These are phyloP conservation scores for Cryptococcus hybrid DNA, from an alignment of 1,284 basidiomycete species.

Conservation along the genomic window DNA sequence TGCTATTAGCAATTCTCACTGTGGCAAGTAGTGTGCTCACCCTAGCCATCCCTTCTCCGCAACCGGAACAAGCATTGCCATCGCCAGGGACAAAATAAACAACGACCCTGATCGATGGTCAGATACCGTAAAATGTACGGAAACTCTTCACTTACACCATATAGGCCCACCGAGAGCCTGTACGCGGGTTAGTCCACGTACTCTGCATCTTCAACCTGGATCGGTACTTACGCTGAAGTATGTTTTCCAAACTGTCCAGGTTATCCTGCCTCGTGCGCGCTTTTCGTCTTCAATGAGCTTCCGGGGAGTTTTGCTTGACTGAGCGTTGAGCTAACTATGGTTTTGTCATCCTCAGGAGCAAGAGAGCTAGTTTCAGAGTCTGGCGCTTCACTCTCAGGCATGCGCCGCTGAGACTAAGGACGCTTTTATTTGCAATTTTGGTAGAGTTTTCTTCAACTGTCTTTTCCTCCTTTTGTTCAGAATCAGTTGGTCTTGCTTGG, in stretches of 20 bases:
- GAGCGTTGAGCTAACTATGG: slow-evolving; percentile 26
- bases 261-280: slow-evolving; percentile 76
- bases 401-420: slow-evolving; percentile 30
- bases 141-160: slow-evolving; percentile 63
- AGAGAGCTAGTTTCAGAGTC: slow-evolving; percentile 44
- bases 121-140: slow-evolving; percentile 54
- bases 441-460: slow-evolving; percentile 36
- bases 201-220: not conserved
- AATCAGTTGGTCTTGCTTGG: slow-evolving; percentile 49
- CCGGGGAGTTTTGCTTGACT: slow-evolving; percentile 56
- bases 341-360: slow-evolving; percentile 36
- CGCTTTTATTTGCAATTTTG: slow-evolving; percentile 41
- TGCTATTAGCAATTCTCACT: not conserved
- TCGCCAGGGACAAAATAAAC: slow-evolving; percentile 60
- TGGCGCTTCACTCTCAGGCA: slow-evolving; percentile 22
- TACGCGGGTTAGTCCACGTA: not conserved
- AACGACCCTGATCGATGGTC: slow-evolving; percentile 53
- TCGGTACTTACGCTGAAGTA: slow-evolving; percentile 63
- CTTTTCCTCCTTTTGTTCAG: slow-evolving; percentile 52
- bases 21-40: slow-evolving; percentile 45
- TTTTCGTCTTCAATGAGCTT: slow-evolving; percentile 90
- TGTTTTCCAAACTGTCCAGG: slow-evolving; percentile 71
- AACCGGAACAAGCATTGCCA: slow-evolving; percentile 72
- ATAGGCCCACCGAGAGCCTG: slow-evolving; percentile 37
- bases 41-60: slow-evolving; percentile 79